A percentile compares a stretch with the other conserved stretches of the same genome.
These are phyloP conservation scores for Acer yangbiense DNA, from an alignment of 345 rosid genomes.

Conservation along the genomic window DNA sequence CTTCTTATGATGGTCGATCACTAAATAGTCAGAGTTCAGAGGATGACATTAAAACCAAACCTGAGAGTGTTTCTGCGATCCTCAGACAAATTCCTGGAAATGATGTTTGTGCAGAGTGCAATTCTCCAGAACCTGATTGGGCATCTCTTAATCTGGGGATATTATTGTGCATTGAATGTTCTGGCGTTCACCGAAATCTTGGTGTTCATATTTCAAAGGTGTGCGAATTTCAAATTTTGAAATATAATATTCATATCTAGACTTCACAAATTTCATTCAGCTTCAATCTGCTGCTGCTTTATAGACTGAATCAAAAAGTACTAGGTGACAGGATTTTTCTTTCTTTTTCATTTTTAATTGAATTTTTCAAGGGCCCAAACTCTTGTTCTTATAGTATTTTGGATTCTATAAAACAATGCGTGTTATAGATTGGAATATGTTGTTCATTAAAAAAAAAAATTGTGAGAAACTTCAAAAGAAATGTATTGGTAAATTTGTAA, in stretches of 20 bases:
- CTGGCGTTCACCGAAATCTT: constrained; percentile 89
- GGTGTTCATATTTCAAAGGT: constrained; percentile 97
- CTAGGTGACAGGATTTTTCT: not conserved
- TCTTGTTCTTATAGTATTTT: not conserved
- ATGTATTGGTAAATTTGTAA: not conserved
- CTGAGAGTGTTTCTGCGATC: constrained; percentile 44
- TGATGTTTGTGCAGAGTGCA: constrained; percentile 78
- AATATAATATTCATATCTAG: not conserved
- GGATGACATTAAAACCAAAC: constrained; percentile 31
- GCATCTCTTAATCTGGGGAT: constrained; percentile 93
- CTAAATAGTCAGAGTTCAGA: constrained; percentile 26
- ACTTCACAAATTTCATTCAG: not conserved
- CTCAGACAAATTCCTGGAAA: constrained; percentile 81
- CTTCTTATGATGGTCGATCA: constrained; percentile 35
- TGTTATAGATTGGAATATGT: not conserved
- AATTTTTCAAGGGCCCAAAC: not conserved
- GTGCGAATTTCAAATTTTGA: constrained; percentile 12
- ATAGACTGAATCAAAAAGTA: not conserved
- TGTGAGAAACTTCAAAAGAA: not conserved
- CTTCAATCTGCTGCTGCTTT: not conserved
- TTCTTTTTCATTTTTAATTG: not conserved
- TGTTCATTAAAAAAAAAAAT: not conserved
- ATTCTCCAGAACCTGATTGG: constrained; percentile 82
- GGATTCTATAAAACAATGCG: not conserved
- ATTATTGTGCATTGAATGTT: constrained; percentile 82